Evolutionary conservation across 2,329 filamentous ascomycete genomes (phyloP).

Genomic region (Pyrenophora graminea): DNA sequence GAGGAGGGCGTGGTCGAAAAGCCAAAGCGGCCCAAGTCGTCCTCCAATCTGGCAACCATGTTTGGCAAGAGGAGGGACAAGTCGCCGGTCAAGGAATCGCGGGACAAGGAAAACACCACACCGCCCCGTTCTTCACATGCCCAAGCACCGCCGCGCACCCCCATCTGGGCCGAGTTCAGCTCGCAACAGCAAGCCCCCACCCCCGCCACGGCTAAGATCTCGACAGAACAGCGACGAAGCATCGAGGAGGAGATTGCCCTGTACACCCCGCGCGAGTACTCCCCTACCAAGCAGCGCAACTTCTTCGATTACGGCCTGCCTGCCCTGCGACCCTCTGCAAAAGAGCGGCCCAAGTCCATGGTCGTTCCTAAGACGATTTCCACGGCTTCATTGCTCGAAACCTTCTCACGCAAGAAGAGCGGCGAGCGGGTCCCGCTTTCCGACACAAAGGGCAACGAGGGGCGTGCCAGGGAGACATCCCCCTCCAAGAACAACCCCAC

Average conservation of each 20-base stretch:
- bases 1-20: constrained; percentile 44
- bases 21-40: constrained; percentile 76
- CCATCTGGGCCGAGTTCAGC: constrained; percentile 80
- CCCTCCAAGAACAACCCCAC: constrained; percentile 23
- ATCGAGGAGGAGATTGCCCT: constrained; percentile 60
- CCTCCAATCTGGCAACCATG: constrained; percentile 77
- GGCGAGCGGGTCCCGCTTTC: constrained; percentile 40
- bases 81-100: constrained; percentile 50
- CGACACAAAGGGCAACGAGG: constrained; percentile 42
- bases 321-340: constrained; percentile 35
- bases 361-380: constrained; percentile 50
- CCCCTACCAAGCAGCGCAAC: constrained; percentile 65
- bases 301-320: constrained; percentile 59
- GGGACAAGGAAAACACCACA: constrained; percentile 82
- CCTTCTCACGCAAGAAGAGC: constrained; percentile 45
- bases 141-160: constrained; percentile 57
- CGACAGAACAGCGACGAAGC: constrained; percentile 50
- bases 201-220: constrained; percentile 48
- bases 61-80: constrained; percentile 71
- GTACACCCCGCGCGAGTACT: constrained; percentile 64
- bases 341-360: constrained; percentile 58
- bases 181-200: constrained; percentile 37
- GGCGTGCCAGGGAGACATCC: constrained; percentile 29
- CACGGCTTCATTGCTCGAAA: constrained; percentile 48
- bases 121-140: constrained; percentile 59